Evolutionary conservation across 495 filamentous ascomycete genomes (phyloP), one percentile per base, ranked within the genome.

Genomic region (Penicillium canescens): DNA sequence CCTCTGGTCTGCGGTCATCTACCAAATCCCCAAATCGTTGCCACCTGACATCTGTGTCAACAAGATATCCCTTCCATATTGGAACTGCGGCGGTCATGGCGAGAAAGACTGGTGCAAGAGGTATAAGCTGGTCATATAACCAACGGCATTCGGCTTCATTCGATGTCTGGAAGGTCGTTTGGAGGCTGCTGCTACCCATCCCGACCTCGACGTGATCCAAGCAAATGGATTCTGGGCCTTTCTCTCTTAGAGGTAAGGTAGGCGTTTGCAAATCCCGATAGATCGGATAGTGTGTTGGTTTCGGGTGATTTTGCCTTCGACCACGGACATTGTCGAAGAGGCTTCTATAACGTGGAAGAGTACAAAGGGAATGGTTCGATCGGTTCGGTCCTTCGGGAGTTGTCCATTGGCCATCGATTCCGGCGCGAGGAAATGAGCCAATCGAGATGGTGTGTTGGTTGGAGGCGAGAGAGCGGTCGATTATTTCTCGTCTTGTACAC

Each of bases 161-260:
- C 76, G 92, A 91, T 23, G 91, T 87, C 65, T 96, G 92, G 63
- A 96, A 94, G 3, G 92, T 96, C 44, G 94, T 94, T 63, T 96
- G 92, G 53, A 96, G 70, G 68, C 91, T 96, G 65, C 91, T 93
- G 62, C 89, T 92, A 10, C 91, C 91, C 87, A 94, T 92, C 21
- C 91, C 90, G 69, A 94, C 93, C 3, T 87, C 90, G 89, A 94
- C 91, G 20, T 89, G 89, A 67, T 95, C 91, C 89, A 96, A 92
- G 67, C 95, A 91, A 46, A 96, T 89, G 57, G 86, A 84, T 63
- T 90, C 84, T 50, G 91, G 2, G 66, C 90, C 85, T 49, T 92
- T 26, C 4, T 52, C 39, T 4, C 39, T 26, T 2, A 20, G 39
- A 14, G 37, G 14, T 26, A 26, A 43, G 6, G 20, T 36, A 16